phyloP scores from a whole-genome alignment of 176 grass and related monocot genomes.

The Aechmea fasciata region DNA sequence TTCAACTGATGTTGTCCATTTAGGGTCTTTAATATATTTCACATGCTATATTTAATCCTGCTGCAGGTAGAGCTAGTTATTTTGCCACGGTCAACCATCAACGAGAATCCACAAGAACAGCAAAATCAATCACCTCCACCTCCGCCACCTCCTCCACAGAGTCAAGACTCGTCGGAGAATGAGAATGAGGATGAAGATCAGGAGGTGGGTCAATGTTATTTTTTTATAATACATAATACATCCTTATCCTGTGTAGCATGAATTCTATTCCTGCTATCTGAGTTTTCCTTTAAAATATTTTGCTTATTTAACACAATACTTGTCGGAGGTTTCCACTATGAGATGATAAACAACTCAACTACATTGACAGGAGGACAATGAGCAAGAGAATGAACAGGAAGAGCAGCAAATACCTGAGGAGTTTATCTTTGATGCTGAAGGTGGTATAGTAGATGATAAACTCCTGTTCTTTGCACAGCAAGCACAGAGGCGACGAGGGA shows the following conservation, averaged over 20 bases:
- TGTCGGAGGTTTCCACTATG: background rate
- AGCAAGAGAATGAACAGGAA: constrained; percentile 93
- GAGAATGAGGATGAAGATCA: constrained; percentile 87
- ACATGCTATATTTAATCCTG: background rate
- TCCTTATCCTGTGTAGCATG: background rate
- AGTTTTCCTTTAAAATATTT: background rate
- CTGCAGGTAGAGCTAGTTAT: constrained; percentile 98
- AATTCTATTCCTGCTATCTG: background rate
- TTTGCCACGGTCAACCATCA: constrained; percentile 75
- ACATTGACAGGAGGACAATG: constrained; percentile 46
- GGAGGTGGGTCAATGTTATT: constrained; percentile 49
- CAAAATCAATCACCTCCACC: constrained; percentile 75
- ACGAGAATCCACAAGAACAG: constrained; percentile 89
- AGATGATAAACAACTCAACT: constrained; percentile 1
- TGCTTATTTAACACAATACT: background rate
- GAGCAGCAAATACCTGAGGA: constrained; percentile 87
- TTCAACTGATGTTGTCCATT: too few species aligned
- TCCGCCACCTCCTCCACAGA: constrained; percentile 81
- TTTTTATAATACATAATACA: background rate
- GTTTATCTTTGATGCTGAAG: constrained; percentile 98
- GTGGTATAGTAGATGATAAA: constrained; percentile 84
- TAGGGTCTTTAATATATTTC: background rate
- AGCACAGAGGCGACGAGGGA: constrained; percentile 81
- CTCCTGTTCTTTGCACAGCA: constrained; percentile 98
- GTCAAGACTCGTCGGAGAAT: constrained; percentile 77